Evolutionary conservation across 352 stramenopile species (phyloP).

Genomic region (Halophytophthora batemanensis): DNA sequence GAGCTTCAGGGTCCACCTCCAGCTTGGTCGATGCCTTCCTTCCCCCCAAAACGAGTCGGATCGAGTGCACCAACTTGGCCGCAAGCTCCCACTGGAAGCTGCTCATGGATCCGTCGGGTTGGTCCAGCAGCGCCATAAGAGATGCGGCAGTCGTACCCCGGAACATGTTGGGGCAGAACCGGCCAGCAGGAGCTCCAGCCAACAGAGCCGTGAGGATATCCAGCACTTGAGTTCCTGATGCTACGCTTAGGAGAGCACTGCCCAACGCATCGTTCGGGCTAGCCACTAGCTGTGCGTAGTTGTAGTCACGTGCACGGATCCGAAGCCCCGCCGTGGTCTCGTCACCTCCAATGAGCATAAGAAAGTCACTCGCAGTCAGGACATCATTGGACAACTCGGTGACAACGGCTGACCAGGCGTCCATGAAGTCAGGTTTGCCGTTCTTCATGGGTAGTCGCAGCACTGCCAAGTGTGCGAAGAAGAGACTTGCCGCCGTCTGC

Average conservation of each 20-base stretch:
- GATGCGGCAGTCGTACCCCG: conserved; percentile 47
- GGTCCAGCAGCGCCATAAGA: conserved; percentile 44
- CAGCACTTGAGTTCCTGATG: conserved; percentile 60
- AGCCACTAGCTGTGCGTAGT: conserved; percentile 59
- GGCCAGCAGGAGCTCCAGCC: conserved; percentile 41
- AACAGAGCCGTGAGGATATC: conserved; percentile 63
- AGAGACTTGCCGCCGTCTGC: conserved; percentile 48
- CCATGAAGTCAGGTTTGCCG: conserved; percentile 67
- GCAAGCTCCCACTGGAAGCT: conserved; percentile 51
- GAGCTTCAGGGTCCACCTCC: conserved; percentile 36
- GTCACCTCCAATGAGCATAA: conserved; percentile 46
- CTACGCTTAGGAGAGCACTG: conserved; percentile 39
- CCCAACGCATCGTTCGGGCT: conserved; percentile 44
- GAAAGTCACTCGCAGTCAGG: conserved; percentile 54
- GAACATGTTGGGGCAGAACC: conserved; percentile 74
- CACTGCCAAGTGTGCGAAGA: conserved; percentile 50
- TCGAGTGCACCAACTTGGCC: conserved; percentile 52
- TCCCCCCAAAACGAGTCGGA: conserved; percentile 39
- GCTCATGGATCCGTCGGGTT: conserved; percentile 23
- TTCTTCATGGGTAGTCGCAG: conserved; percentile 48
- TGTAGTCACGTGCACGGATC: conserved; percentile 49
- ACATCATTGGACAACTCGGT: conserved; percentile 61
- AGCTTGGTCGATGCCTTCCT: conserved; percentile 9
- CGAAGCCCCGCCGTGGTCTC: conserved; percentile 36
- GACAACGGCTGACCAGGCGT: conserved; percentile 65